These are phyloP conservation scores for Oryza glaberrima DNA, from an alignment of 176 grass and related monocot genomes.

Conservation along the genomic window DNA sequence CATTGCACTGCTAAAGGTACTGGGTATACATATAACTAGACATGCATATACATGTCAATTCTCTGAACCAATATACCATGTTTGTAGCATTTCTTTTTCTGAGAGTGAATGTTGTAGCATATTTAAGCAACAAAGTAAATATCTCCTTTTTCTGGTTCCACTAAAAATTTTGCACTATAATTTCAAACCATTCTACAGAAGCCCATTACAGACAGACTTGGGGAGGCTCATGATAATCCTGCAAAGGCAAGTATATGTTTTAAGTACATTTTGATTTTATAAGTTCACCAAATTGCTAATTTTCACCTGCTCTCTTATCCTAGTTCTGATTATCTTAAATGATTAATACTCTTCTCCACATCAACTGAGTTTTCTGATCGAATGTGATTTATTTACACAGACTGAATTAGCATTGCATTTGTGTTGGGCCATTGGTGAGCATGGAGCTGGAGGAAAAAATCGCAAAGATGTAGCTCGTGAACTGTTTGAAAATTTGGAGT, in stretches of 20 bases:
- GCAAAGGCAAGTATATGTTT: constrained; percentile 66
- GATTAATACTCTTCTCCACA: background rate
- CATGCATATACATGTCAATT: background rate
- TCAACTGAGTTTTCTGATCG: constrained; percentile 27
- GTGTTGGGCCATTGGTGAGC: constrained; percentile 96
- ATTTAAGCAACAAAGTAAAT: background rate
- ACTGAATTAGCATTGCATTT: constrained; percentile 91
- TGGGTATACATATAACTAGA: background rate
- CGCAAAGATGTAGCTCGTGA: constrained; percentile 89
- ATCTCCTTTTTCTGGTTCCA: background rate
- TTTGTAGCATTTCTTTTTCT: background rate
- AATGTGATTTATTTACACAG: constrained; percentile 39
- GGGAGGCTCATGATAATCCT: constrained; percentile 81
- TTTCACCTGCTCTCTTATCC: background rate
- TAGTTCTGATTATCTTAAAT: background rate
- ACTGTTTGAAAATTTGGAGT: constrained; percentile 90
- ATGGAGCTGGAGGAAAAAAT: constrained; percentile 76
- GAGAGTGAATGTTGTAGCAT: background rate
- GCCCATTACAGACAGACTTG: constrained; percentile 86
- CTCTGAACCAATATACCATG: constrained; percentile 13
- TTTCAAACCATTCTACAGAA: constrained; percentile 66
- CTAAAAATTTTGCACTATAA: constrained; percentile 31
- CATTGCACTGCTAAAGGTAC: constrained; percentile 90
- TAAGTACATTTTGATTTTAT: background rate
- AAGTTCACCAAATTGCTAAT: constrained; percentile 10